phyloP scores from a whole-genome alignment of 2,329 filamentous ascomycete species.

The Fusarium sp. region DNA sequence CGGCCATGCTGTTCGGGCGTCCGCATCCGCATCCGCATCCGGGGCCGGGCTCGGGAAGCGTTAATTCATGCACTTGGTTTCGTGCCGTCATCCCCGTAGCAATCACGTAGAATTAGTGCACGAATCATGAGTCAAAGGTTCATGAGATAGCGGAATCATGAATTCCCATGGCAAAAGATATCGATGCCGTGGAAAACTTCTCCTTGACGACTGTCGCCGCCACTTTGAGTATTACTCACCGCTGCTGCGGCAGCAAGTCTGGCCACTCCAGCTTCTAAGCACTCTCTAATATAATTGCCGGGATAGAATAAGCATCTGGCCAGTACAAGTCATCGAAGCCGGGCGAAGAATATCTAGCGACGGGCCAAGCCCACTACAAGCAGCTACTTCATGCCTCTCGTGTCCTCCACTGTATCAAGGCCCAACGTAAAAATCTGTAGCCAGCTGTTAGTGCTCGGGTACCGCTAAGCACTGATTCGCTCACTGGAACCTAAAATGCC shows the following conservation, averaged over 20 bases:
- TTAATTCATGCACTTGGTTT: conserved; percentile 5
- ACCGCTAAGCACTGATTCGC: conserved; percentile 41
- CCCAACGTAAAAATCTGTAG: conserved; percentile 35
- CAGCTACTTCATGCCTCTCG: neutral
- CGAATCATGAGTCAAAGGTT: conserved; percentile 31
- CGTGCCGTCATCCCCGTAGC: conserved; percentile 6
- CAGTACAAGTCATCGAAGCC: conserved; percentile 44
- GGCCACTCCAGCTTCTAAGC: conserved; percentile 15
- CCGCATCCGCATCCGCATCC: conserved; percentile 14
- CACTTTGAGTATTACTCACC: conserved; percentile 19
- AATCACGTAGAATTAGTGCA: conserved; percentile 4
- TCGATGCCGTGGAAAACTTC: neutral
- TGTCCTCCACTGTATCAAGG: conserved; percentile 42
- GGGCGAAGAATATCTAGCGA: conserved; percentile 46
- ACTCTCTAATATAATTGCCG: conserved; percentile 30
- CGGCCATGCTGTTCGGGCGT: conserved; percentile 33
- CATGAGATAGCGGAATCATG: conserved; percentile 20
- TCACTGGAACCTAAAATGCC: conserved; percentile 9
- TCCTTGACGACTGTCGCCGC: conserved; percentile 23
- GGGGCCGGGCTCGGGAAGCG: conserved; percentile 15
- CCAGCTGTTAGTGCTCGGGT: conserved; percentile 48
- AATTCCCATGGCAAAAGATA: conserved; percentile 10
- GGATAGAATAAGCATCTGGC: conserved; percentile 44
- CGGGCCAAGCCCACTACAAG: neutral
- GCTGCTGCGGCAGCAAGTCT: neutral